Percentiles rank a stretch among this genome's conserved stretches.
Evolutionary conservation across 2,329 filamentous ascomycete species (phyloP).

Genomic region (Trichoderma sp.): DNA sequence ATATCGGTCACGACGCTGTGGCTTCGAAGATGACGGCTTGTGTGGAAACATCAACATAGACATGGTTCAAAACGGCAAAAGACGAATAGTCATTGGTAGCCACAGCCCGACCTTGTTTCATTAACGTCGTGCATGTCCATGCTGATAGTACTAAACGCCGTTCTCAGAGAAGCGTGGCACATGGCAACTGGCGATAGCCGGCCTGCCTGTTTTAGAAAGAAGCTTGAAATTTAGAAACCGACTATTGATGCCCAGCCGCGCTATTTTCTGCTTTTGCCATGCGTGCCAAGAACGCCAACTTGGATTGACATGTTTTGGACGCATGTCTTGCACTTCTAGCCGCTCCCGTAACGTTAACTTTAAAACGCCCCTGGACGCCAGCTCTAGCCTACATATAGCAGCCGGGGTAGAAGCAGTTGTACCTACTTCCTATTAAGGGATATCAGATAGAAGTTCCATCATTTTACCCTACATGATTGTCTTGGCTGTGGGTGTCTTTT

Average conservation of each 20-base stretch:
- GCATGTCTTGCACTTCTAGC: background rate
- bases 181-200: background rate
- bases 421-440: background rate
- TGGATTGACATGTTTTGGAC: background rate
- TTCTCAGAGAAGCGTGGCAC: background rate
- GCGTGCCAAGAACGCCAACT: background rate
- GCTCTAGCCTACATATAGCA: background rate
- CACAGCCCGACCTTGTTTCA: background rate
- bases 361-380: background rate
- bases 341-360: conserved; percentile 18
- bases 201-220: conserved; percentile 20
- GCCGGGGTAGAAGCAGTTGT: background rate
- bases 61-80: background rate
- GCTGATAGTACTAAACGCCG: background rate
- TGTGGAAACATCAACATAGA: background rate
- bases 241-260: background rate
- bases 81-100: too few species aligned
- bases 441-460: background rate
- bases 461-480: background rate
- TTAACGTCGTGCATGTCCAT: background rate
- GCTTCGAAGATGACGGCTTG: background rate
- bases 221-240: conserved; percentile 8
- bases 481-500: background rate
- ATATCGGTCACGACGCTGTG: background rate
- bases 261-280: background rate